Base-by-base conservation (phyloP, 2,329 filamentous ascomycete species). In the Coniochaeta sp. region DNA sequence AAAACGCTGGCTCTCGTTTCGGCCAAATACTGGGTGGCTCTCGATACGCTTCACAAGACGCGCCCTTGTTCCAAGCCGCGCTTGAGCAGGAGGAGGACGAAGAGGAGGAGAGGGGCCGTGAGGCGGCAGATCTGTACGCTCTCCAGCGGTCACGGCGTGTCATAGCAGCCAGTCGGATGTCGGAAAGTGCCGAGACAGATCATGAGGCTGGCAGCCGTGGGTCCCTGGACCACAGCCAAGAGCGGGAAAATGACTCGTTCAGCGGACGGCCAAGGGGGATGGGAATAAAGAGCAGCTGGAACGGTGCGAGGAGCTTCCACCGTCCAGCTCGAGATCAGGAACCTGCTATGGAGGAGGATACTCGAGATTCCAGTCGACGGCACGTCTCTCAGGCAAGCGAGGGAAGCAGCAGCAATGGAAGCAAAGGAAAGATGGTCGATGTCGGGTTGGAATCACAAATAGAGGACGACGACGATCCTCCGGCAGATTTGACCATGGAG, bases 61-160 rank as follows among this genome's bases (percentile, higher is more conserved):
- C 93, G 11, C 95, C 95, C 60, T 80, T 99, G n/a, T 98, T 99
- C 73, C 92, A 95, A 74, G 96, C 91, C 69, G 88, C 90, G 5
- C 85, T 92, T 17, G 92, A 96, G 65, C 87, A 89, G 63, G 93
- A 97, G 74, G 91, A 96, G 70, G 93, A 97, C 64, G 93, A 98
- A 63, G 93, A 95, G 71, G 89, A 91, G 67, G 92, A 96, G 74
- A 88, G 91, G 67, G 90, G 96, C 67, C 81, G 92, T 59, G 93
- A 98, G 70, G 90, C 93, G 36, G 92, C 92, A n/a, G 95, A 98
- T 74, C 87, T 95, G 66, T 96, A 93, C 74, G 93, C 93, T 6
- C 79, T 99, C 61, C 93, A 98, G 73, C 84, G 89, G 67, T 98
- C 93, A 65, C 85, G 95, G 66, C 85, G 93, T 55, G 90, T 96